Percentiles rank a stretch among this genome's conserved stretches.
phyloP scores from a whole-genome alignment of 23 red algal species.

The Gracilaria domingensis region DNA sequence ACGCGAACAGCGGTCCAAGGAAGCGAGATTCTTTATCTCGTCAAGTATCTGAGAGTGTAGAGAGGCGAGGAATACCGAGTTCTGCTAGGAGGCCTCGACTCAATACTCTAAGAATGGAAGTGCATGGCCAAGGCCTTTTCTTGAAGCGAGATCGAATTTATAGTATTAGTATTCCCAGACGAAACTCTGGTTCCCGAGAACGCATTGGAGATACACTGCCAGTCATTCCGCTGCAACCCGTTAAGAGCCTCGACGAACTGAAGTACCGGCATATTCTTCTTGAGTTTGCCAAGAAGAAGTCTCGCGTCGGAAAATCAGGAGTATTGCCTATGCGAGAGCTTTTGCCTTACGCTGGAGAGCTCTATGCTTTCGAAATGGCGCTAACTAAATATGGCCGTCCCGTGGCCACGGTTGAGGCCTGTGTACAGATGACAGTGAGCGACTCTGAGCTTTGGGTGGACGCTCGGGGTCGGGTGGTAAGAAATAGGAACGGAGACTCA shows the following conservation, averaged over 20 bases:
- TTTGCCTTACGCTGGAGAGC: conserved; percentile 43
- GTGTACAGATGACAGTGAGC: conserved; percentile 66
- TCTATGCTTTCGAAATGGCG: conserved; percentile 66
- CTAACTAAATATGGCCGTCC: conserved; percentile 80
- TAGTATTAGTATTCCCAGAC: conserved; percentile 43
- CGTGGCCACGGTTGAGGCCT: conserved; percentile 65
- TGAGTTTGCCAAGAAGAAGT: conserved; percentile 64
- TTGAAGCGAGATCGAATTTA: conserved; percentile 75
- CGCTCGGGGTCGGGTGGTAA: conserved; percentile 44
- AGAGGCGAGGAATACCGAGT: not conserved
- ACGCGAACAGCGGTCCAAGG: conserved; percentile 55
- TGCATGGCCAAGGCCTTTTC: conserved; percentile 73
- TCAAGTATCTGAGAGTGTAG: conserved; percentile 43
- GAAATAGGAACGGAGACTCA: conserved; percentile 46
- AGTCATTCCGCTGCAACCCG: conserved; percentile 65
- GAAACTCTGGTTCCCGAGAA: conserved; percentile 40
- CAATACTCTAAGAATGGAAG: conserved; percentile 68
- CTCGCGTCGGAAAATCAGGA: conserved; percentile 68
- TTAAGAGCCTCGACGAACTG: conserved; percentile 57
- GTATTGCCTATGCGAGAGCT: conserved; percentile 67
- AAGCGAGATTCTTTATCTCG: conserved; percentile 64
- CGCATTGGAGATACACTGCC: conserved; percentile 75
- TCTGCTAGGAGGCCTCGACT: conserved; percentile 31
- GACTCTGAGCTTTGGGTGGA: conserved; percentile 71
- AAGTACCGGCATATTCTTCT: conserved; percentile 68